Base-by-base conservation (phyloP, 345 rosid genomes). In the Eucalyptus tenuipes region DNA sequence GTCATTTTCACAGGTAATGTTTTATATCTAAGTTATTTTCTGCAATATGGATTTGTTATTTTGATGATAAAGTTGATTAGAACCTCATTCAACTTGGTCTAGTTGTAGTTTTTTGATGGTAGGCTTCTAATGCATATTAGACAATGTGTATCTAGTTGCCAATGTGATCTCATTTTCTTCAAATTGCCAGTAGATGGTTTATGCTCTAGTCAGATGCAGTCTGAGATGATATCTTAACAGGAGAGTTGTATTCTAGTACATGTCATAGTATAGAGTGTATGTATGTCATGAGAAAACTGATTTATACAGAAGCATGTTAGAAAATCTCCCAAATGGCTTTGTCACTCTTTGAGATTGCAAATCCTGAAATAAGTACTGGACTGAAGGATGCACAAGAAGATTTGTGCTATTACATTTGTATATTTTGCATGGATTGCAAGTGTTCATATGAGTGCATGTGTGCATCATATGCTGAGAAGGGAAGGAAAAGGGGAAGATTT, bases 1-100 rank as follows among this genome's bases (percentile, higher is more conserved):
- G 90, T 94, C 59, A 88, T 94, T 80, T 93, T 95, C 92, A 79
- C 98, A 52, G 97, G 97, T 94, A 93, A 89, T 27, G 55, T 57
- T 89, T 49, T 49, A n/a, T 64, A 45, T n/a, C 66, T 16, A 52
- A 49, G 49, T 49, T 44, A 37, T 86, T 49, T 85, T 75, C 27
- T 75, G 82, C 29, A 37, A 75, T 37, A 75, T 20, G 15, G 22
- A 85, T 49, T 49, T 85, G 87, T 52, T 49, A 85, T 45, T 33
- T 85, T 48, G 22, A 49, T 85, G 33, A 29, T 45, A 48, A 48
- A 85, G 25, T 48, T 48, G 86, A 45, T 85, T 48, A 29, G 33
- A 45, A 75, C 47, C 29, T 40, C 82, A 20, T 40, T 40, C 82
- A 75, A 40, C 47, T 3, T 37, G 47, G 82, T 75, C 47, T 75